Evolutionary conservation across 2,329 filamentous ascomycete genomes (phyloP).

Genomic region (Helicocarpus griseus): DNA sequence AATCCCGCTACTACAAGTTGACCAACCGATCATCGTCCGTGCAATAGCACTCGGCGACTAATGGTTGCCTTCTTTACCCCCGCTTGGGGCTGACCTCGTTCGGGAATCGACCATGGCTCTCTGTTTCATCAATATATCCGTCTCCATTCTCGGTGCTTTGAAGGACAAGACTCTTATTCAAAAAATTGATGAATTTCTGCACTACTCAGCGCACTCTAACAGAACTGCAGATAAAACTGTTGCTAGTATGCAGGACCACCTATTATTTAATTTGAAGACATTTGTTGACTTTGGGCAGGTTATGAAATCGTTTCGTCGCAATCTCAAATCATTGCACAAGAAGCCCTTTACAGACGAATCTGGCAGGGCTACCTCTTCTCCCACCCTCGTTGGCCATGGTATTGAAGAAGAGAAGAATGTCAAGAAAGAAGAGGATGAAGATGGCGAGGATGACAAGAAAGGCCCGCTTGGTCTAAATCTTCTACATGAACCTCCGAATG

Average conservation of each 20-base stretch:
- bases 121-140: too few species aligned
- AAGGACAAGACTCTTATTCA: too few species aligned
- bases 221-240: too few species aligned
- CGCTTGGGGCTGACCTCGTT: too few species aligned
- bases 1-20: too few species aligned
- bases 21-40: too few species aligned
- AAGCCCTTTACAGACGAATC: not conserved
- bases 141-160: not conserved
- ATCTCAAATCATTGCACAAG: not conserved
- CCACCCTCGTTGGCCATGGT: not conserved
- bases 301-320: not conserved
- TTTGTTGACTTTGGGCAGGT: not conserved
- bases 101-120: too few species aligned
- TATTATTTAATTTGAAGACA: not conserved
- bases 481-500: conserved; percentile 8
- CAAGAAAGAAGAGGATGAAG: not conserved
- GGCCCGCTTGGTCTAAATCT: conserved; percentile 13
- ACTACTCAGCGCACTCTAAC: too few species aligned
- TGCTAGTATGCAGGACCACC: not conserved
- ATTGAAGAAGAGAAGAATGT: not conserved
- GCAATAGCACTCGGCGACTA: too few species aligned
- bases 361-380: not conserved
- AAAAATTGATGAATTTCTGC: too few species aligned
- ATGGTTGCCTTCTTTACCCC: too few species aligned
- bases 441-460: not conserved